A percentile compares a stretch with the other conserved stretches of the same genome.
Conservation (phyloP, 139 green algal genomes). For the Zygnema circumcarinatum region DNA sequence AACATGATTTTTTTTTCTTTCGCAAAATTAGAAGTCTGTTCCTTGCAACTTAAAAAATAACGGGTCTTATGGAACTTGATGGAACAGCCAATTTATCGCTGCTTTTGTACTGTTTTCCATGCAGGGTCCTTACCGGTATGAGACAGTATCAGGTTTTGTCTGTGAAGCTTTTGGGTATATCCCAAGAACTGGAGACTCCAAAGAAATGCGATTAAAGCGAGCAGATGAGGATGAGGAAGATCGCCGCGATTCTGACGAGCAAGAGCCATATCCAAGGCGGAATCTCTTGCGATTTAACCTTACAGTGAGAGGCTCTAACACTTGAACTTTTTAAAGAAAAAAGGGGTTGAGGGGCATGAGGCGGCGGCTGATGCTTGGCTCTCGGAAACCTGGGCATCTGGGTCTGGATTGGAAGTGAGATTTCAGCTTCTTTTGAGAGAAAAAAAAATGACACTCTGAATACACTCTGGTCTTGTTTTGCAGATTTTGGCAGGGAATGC, state of each 20-base stretch:
- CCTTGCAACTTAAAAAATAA: no score
- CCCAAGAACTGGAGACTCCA: constrained; percentile 53
- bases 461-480: background rate
- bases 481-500: constrained; percentile 56
- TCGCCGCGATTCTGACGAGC: constrained; percentile 13
- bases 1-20: background rate
- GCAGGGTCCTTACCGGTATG: constrained; percentile 49
- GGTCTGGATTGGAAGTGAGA: background rate
- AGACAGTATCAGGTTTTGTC: constrained; percentile 66
- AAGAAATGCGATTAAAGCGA: constrained; percentile 24
- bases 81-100: no score
- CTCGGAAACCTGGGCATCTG: background rate
- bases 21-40: no score
- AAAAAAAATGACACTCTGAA: background rate
- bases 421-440: background rate
- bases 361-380: background rate
- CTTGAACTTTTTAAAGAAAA: background rate
- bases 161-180: constrained; percentile 64
- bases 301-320: constrained; percentile 1
- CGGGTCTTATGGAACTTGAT: no score
- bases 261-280: background rate
- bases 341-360: background rate
- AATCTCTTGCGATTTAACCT: background rate
- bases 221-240: constrained; percentile 40
- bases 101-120: no score